Evolutionary conservation across 495 filamentous ascomycete genomes (phyloP).

Genomic region (Cercophora scortea): DNA sequence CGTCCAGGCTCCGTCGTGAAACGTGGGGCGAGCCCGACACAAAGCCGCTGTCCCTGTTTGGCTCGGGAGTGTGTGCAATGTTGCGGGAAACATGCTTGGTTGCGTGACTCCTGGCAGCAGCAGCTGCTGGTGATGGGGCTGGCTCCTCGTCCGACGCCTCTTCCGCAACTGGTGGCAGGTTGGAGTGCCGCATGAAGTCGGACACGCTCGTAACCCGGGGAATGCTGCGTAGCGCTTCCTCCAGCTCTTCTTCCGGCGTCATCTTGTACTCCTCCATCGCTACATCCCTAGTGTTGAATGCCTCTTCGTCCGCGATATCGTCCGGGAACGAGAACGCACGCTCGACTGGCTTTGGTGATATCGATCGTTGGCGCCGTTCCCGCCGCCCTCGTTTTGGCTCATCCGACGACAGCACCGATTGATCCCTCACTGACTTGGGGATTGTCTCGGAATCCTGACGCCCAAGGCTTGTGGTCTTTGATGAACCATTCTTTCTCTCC

Average conservation of each 20-base stretch:
- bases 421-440: constrained; percentile 18
- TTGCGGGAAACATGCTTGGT: neutral
- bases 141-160: constrained; percentile 31
- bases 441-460: constrained; percentile 29
- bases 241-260: constrained; percentile 2
- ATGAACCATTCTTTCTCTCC: neutral
- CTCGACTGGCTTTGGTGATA: constrained; percentile 19
- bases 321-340: constrained; percentile 28
- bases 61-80: constrained; percentile 13
- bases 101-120: neutral
- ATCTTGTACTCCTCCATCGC: constrained; percentile 4
- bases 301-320: constrained; percentile 29
- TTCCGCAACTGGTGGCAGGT: constrained; percentile 35
- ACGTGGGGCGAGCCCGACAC: constrained; percentile 33
- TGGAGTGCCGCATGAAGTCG: constrained; percentile 29
- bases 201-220: constrained; percentile 19
- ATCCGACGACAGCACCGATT: neutral
- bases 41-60: constrained; percentile 44
- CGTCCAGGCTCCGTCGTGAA: constrained; percentile 9
- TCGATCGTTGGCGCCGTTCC: constrained; percentile 10
- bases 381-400: constrained; percentile 5
- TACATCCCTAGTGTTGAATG: constrained; percentile 16
- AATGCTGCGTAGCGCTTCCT: constrained; percentile 5
- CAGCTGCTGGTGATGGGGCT: too few relatives aligned
- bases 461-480: constrained; percentile 10